Conservation (phyloP, 2,329 filamentous ascomycete species). For the Fusarium liriodendri region DNA sequence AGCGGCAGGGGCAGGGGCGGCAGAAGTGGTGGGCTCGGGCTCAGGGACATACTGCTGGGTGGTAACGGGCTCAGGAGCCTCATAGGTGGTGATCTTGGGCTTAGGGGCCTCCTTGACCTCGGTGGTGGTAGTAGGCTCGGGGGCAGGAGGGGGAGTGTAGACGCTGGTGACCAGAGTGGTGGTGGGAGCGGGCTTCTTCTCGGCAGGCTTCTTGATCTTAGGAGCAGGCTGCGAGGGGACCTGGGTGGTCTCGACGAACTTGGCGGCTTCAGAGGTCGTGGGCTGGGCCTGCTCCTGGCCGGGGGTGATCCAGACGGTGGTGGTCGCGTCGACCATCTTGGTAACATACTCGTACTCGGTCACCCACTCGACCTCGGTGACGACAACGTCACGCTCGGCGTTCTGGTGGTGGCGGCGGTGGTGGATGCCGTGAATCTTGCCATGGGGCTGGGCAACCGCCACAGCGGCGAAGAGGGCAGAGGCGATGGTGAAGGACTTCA, state of each 20-base stretch:
- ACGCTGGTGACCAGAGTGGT: slow-evolving; percentile 33
- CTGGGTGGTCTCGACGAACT: slow-evolving; percentile 29
- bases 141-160: slow-evolving; percentile 36
- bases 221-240: slow-evolving; percentile 25
- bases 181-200: slow-evolving; percentile 39
- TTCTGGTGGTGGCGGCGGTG: slow-evolving; percentile 54
- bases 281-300: slow-evolving; percentile 42
- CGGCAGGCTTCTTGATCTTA: slow-evolving; percentile 23
- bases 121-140: slow-evolving; percentile 9
- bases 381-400: slow-evolving; percentile 51
- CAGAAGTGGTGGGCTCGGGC: slow-evolving; percentile 31
- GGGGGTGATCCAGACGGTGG: slow-evolving; percentile 58
- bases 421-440: slow-evolving; percentile 48
- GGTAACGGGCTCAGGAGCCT: slow-evolving; percentile 11
- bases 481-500: slow-evolving; percentile 55
- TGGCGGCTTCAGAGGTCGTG: slow-evolving; percentile 29
- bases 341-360: slow-evolving; percentile 61
- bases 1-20: slow-evolving; percentile 29
- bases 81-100: slow-evolving; percentile 22
- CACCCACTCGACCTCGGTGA: slow-evolving; percentile 64
- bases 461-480: slow-evolving; percentile 52
- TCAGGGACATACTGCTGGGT: background rate
- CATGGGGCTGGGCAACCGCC: slow-evolving; percentile 62
- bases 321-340: slow-evolving; percentile 59
- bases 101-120: slow-evolving; percentile 14